Base-by-base conservation (phyloP, 352 stramenopile species). In the Lagenidium giganteum region DNA sequence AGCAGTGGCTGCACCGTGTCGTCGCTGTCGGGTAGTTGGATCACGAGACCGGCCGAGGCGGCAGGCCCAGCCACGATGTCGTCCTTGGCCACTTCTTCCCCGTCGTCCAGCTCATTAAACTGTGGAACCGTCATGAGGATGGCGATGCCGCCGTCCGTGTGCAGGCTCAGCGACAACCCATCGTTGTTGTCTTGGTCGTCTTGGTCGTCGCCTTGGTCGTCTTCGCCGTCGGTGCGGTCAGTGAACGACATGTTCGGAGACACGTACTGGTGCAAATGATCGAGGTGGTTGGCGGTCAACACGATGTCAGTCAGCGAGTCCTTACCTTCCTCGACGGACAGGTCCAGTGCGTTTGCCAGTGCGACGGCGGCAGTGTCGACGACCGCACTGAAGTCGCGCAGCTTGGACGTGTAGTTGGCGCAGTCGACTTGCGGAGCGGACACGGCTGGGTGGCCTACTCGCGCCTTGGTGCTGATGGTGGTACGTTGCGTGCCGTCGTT, bases 211-310 rank as follows among this genome's bases (percentile, higher is more conserved):
- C 23, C 23, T 29, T 16, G 17, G 16, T 34, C 23, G 18, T n/a
- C 13, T 17, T 42, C 23, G 2, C 22, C 37, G 4, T 14, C n/a
- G 4, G 35, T 57, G 36, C 49, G 51, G 42, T 13, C 50, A 44
- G 13, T 49, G 31, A 21, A 20, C 13, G 54, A 35, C 33, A 36
- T 21, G 20, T 40, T 44, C 11, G 51, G 52, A 31, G 62, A 67
- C 45, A 84, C 60, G 48, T 91, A 91, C 12, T 74, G 66, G 41
- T 91, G 79, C 38, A 91, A 88, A 61, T 91, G 79, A 46, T 91
- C 75, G 40, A 91, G 56, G 44, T 88, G 76, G 35, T 68, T 60
- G 4, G 70, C 73, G 7, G 70, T 69, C 62, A 88, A 74, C n/a
- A n/a, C n/a, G n/a, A n/a, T n/a, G n/a, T n/a, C n/a, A n/a, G n/a